A percentile compares a stretch with the other conserved stretches of the same genome.
These are phyloP conservation scores for Kluyveromyces sp. DNA, from an alignment of 1,139 yeast species.

Conservation along the genomic window DNA sequence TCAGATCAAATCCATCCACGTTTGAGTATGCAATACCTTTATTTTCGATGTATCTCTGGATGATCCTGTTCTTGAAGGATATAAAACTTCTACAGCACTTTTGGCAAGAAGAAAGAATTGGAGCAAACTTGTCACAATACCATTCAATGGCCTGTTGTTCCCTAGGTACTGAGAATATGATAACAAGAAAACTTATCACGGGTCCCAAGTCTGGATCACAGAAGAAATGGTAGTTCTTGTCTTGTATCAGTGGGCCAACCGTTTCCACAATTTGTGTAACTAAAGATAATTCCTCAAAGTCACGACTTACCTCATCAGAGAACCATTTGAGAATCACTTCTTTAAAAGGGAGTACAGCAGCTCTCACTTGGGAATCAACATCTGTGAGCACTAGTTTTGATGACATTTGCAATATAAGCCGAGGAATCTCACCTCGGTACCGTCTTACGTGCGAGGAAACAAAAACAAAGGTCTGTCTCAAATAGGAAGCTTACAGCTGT, in stretches of 20 bases:
- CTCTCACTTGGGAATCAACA: background rate
- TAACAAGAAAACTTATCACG: conserved; percentile 4
- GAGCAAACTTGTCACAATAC: conserved; percentile 7
- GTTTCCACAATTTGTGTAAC: conserved; percentile 6
- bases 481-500: no score
- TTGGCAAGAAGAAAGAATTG: conserved; percentile 4
- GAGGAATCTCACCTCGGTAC: no score
- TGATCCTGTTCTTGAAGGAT: conserved; percentile 44
- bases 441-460: no score
- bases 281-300: conserved; percentile 4
- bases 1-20: conserved; percentile 44
- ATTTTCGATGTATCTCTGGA: conserved; percentile 44
- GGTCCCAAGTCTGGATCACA: conserved; percentile 6
- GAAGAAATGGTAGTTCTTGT: conserved; percentile 7
- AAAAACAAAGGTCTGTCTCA: no score
- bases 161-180: conserved; percentile 6
- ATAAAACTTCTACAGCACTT: conserved; percentile 48
- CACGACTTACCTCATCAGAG: conserved; percentile 1
- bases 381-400: background rate
- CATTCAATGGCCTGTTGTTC: conserved; percentile 7
- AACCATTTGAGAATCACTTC: conserved; percentile 1
- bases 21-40: conserved; percentile 44
- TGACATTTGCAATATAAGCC: no score
- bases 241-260: conserved; percentile 5
- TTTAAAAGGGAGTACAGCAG: conserved; percentile 5